Conservation (phyloP, 2,329 filamentous ascomycete species). For the Botrytis sinoallii region DNA sequence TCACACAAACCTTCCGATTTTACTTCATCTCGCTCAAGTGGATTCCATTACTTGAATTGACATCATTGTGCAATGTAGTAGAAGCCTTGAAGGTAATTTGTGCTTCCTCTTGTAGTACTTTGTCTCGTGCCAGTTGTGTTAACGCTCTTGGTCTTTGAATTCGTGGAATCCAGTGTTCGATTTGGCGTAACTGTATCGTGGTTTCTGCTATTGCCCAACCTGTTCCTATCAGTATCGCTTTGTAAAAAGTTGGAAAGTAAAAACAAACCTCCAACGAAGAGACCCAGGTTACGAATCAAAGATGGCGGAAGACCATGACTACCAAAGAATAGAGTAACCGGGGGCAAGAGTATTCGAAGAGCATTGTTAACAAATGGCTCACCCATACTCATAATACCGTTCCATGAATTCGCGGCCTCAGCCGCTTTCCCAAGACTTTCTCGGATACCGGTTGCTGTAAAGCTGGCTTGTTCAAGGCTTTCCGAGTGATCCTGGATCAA, state of each 20-base stretch:
- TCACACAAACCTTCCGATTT: not conserved
- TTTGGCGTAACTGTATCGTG: conserved; percentile 9
- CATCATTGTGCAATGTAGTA: not conserved
- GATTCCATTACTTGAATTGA: not conserved
- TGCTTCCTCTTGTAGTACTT: not conserved
- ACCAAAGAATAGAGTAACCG: conserved; percentile 27
- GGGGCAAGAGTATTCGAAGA: conserved; percentile 24
- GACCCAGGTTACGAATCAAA: conserved; percentile 26
- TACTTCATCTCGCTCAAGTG: not conserved
- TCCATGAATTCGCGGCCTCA: conserved; percentile 25
- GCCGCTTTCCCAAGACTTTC: conserved; percentile 30
- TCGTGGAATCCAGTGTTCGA: conserved; percentile 14
- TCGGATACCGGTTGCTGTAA: conserved; percentile 28
- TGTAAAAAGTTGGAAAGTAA: too few species aligned
- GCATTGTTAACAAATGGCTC: conserved; percentile 25
- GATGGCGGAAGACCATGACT: conserved; percentile 31
- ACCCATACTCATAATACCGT: conserved; percentile 20
- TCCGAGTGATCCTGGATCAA: conserved; percentile 29
- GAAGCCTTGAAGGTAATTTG: not conserved
- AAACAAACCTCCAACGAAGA: conserved; percentile 27
- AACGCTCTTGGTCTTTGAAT: conserved; percentile 12
- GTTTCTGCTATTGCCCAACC: conserved; percentile 16
- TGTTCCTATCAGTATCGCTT: conserved; percentile 8
- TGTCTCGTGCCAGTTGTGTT: conserved; percentile 18
- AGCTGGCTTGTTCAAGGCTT: conserved; percentile 30